These are phyloP conservation scores for Solanum peruvianum DNA, from an alignment of 257 asterid genomes.

Conservation along the genomic window DNA sequence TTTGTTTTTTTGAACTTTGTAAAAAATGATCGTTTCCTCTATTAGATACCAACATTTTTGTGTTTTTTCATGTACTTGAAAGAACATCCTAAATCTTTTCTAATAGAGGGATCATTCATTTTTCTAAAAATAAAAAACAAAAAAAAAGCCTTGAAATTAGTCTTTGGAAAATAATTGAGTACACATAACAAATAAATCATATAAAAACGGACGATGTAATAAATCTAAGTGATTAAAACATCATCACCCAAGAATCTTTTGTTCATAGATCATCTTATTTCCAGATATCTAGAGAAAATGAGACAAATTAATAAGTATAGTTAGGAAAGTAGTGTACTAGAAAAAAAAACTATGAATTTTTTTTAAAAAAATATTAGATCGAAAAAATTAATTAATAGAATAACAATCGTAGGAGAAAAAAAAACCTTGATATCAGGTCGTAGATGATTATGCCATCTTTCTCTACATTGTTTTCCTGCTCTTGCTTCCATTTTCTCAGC, in stretches of 20 bases:
- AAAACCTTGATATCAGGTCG: constrained; percentile 69
- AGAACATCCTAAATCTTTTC: neutral
- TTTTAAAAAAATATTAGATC: neutral
- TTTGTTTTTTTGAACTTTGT: neutral
- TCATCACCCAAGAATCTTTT: neutral
- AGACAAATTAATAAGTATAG: neutral
- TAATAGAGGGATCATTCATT: neutral
- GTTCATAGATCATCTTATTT: neutral
- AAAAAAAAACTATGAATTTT: neutral
- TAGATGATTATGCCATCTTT: constrained; percentile 83
- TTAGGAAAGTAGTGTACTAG: neutral
- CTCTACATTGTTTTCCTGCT: constrained; percentile 80
- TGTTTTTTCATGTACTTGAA: neutral
- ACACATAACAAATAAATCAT: neutral
- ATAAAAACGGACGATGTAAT: neutral
- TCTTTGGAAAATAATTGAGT: neutral
- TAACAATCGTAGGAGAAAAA: neutral
- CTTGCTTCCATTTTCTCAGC: constrained; percentile 59
- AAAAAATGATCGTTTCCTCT: neutral
- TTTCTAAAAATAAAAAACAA: neutral
- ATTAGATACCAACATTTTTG: neutral
- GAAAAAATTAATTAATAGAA: neutral
- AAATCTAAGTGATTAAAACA: neutral
- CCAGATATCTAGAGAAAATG: neutral
- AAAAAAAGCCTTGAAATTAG: neutral